Conservation (phyloP, 2,329 filamentous ascomycete species). For the Apiospora malaysiana region DNA sequence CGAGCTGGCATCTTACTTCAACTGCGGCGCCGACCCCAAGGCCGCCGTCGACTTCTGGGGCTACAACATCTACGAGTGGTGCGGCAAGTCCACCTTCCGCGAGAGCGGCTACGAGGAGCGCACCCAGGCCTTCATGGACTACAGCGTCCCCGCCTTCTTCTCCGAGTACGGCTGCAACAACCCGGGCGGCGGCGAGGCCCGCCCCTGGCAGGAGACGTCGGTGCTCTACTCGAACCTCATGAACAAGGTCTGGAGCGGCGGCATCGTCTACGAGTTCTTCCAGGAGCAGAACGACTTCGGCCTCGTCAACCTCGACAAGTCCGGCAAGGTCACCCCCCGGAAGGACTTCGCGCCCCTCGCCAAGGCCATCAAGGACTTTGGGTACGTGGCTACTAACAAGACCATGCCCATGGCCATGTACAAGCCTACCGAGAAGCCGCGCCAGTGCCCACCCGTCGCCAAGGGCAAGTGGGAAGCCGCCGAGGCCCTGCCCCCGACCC, state of each 20-base stretch:
- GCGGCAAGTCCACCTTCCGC: slow-evolving; percentile 66
- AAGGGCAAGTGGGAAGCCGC: slow-evolving; percentile 60
- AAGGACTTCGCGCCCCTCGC: slow-evolving; percentile 67
- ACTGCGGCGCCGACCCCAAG: slow-evolving; percentile 62
- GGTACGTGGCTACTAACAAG: slow-evolving; percentile 59
- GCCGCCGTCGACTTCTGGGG: slow-evolving; percentile 78
- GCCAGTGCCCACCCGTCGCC: slow-evolving; percentile 60
- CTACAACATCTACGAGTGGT: slow-evolving; percentile 87
- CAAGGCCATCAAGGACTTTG: slow-evolving; percentile 60
- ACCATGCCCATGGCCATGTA: slow-evolving; percentile 56
- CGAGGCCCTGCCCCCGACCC: slow-evolving; percentile 68
- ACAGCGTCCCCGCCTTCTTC: slow-evolving; percentile 78
- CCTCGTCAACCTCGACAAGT: slow-evolving; percentile 59
- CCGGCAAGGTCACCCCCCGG: slow-evolving; percentile 54
- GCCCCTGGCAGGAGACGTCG: slow-evolving; percentile 70
- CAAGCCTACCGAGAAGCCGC: slow-evolving; percentile 64
- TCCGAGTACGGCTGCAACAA: slow-evolving; percentile 80
- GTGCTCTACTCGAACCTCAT: slow-evolving; percentile 70
- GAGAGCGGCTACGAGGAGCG: slow-evolving; percentile 70
- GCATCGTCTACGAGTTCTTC: slow-evolving; percentile 84
- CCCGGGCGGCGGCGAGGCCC: slow-evolving; percentile 52
- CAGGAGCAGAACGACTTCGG: slow-evolving; percentile 73
- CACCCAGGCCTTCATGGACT: slow-evolving; percentile 70
- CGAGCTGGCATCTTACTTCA: slow-evolving; percentile 73
- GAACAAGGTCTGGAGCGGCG: slow-evolving; percentile 73